Evolutionary conservation across 2,329 filamentous ascomycete species (phyloP), one percentile per base, ranked within the genome.

Genomic region (Cercospora zeae-maydis): DNA sequence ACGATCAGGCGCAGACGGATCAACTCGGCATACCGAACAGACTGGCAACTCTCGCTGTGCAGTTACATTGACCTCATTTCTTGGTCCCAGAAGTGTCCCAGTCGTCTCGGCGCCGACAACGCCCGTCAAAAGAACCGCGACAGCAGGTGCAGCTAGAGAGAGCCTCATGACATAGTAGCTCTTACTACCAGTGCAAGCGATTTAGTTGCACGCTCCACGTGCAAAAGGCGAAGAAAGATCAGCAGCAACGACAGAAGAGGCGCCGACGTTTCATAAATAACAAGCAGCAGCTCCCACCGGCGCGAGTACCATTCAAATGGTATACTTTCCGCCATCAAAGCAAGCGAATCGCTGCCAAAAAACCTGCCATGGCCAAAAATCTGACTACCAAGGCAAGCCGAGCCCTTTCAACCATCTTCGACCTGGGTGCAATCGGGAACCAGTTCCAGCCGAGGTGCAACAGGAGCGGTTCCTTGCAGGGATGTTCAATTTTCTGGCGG

Each of bases 21-120:
- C 8, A 13, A 19, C 3, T 11, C 11, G 16, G n/a, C 37, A 27
- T 45, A 58, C 54, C 30, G 37, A 58, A 33, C 54, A 58, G 36
- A 31, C n/a, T 27, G 54, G 54, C 37, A 58, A 24, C 54, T 58
- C 54, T 58, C 24, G 36, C 54, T 58, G 54, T 11, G 37, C 54
- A 30, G 54, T 58, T 14, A 58, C 37, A 45, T 58, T 58, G 36
- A 58, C 54, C 21, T 42, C 24, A 45, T 58, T 31, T 27, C 54
- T 42, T 19, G 37, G 10, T 19, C 1, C 34, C 6, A 39, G 36
- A 47, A 47, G 42, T 3, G 42, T 21, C 54, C 13, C 5, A 6
- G 37, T 14, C 10, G 24, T 27, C 21, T 54, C 51, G 2, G 54
- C 36, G 37, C 37, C 16, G 9, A 39, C 53, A 31, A n/a, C 24